Evolutionary conservation across 202 grass and related monocot genomes (phyloP).

Genomic region (Dendrocalamus latiflorus): DNA sequence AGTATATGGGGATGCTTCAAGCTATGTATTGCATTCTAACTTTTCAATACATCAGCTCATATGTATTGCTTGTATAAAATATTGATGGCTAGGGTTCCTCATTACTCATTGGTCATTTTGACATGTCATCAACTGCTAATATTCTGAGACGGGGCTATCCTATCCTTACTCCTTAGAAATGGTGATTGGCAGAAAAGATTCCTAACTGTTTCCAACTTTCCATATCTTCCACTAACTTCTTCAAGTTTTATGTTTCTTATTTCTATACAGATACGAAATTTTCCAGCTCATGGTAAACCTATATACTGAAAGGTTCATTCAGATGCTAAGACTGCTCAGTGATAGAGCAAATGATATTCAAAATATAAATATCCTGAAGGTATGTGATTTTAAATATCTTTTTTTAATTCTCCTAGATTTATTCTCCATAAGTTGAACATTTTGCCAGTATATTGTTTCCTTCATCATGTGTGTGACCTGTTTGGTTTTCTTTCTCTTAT

Average conservation of each 20-base stretch:
- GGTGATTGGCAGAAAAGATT: constrained; percentile 3
- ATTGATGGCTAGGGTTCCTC: background rate
- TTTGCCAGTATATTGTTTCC: constrained; percentile 10
- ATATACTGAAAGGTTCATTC: constrained; percentile 92
- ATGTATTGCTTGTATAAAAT: constrained; percentile 26
- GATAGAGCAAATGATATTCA: constrained; percentile 93
- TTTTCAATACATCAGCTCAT: constrained; percentile 12
- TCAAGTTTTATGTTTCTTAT: constrained; percentile 13
- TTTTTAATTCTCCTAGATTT: constrained; percentile 11
- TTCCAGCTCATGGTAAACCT: constrained; percentile 99
- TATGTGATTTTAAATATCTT: constrained; percentile 24
- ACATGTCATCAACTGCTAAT: constrained; percentile 4
- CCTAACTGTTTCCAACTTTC: background rate
- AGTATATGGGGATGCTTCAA: background rate
- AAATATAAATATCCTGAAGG: constrained; percentile 99
- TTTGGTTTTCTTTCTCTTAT: constrained; percentile 18
- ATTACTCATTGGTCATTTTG: constrained; percentile 14
- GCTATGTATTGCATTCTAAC: background rate
- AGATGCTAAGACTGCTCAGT: constrained; percentile 96
- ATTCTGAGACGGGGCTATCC: background rate
- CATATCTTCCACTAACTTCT: background rate
- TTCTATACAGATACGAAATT: constrained; percentile 87
- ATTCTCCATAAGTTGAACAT: background rate
- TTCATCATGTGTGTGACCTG: background rate
- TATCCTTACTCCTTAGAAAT: background rate